phyloP scores from a whole-genome alignment of 495 filamentous ascomycete genomes.

The Sphaerosporella brunnea region DNA sequence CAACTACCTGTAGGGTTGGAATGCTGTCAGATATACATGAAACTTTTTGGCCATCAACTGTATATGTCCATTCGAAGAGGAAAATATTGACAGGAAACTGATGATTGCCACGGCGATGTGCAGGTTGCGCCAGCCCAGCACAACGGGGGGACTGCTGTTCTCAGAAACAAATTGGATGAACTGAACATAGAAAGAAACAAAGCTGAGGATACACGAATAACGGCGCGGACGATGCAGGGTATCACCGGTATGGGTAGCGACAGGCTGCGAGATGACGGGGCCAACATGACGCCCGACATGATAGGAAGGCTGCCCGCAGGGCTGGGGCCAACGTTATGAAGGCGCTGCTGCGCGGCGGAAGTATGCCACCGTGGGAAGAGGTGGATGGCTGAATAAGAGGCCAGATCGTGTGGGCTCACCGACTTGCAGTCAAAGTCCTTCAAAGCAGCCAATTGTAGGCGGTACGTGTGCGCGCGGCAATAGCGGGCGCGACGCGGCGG shows the following conservation, averaged over 20 bases:
- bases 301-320: not conserved
- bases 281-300: not conserved
- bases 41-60: no score
- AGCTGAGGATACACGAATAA: no score
- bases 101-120: no score
- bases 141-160: no score
- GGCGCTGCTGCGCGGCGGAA: not conserved
- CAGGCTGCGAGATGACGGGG: not conserved
- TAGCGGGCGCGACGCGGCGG: not conserved
- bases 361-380: no score
- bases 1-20: conserved; percentile 6
- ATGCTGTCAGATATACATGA: not conserved
- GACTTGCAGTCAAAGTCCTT: not conserved
- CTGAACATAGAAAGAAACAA: no score
- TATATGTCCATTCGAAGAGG: no score
- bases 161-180: no score
- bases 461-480: not conserved
- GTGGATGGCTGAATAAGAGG: not conserved
- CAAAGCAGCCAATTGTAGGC: not conserved
- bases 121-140: no score
- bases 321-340: no score
- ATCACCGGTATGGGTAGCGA: conserved; percentile 3
- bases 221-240: no score
- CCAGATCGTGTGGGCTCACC: not conserved
- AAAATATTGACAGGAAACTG: no score